Conservation (phyloP, 1,284 basidiomycete species). For the Cystobasidium sp. region DNA sequence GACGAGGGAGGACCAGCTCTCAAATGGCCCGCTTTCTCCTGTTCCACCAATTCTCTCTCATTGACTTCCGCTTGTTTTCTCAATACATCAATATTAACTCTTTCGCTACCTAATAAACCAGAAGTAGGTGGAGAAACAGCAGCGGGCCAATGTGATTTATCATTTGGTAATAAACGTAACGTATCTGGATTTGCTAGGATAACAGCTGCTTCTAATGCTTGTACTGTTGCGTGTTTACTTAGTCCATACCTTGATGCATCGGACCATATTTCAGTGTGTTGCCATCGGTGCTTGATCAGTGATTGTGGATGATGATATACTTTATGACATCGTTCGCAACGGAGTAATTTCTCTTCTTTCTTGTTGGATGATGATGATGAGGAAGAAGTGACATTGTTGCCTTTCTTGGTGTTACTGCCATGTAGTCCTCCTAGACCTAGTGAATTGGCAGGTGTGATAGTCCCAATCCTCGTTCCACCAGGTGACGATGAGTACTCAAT, state of each 20-base stretch:
- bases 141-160: slow-evolving; percentile 77
- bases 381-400: background rate
- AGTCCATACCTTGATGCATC: slow-evolving; percentile 91
- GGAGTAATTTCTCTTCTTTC: slow-evolving; percentile 28
- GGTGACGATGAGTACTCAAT: slow-evolving; percentile 3
- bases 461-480: background rate
- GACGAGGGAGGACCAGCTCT: slow-evolving; percentile 4
- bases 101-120: slow-evolving; percentile 58
- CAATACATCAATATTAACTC: slow-evolving; percentile 55
- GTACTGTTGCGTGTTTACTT: slow-evolving; percentile 97
- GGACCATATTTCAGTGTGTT: slow-evolving; percentile 73
- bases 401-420: background rate
- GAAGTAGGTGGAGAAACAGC: slow-evolving; percentile 61
- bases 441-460: background rate
- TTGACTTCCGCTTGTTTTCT: slow-evolving; percentile 36
- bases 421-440: slow-evolving; percentile 1
- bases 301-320: slow-evolving; percentile 42
- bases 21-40: slow-evolving; percentile 20
- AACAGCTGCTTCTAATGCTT: slow-evolving; percentile 93
- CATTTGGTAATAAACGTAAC: slow-evolving; percentile 83
- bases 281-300: slow-evolving; percentile 42
- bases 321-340: slow-evolving; percentile 43
- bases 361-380: background rate
- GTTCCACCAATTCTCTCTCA: slow-evolving; percentile 18
- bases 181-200: slow-evolving; percentile 70